Percentiles rank a stretch among this genome's conserved stretches.
Evolutionary conservation across 176 grass and related monocot species (phyloP).

Genomic region (Pharus latifolius): DNA sequence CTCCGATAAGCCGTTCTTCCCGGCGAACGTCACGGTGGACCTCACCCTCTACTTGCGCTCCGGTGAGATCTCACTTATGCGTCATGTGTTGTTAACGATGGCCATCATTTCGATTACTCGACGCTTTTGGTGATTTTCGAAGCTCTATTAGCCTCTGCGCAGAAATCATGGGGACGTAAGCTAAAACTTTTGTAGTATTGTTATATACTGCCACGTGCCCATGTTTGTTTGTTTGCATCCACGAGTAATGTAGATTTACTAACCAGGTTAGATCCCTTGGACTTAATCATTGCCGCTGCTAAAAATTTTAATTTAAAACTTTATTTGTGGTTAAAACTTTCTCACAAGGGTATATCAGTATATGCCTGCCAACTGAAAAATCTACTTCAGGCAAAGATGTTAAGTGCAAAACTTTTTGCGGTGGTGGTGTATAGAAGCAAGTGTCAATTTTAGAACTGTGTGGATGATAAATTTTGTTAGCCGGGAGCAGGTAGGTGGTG

Average conservation of each 20-base stretch:
- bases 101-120: too few relatives aligned
- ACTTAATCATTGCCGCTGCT: background rate
- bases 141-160: too few relatives aligned
- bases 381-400: background rate
- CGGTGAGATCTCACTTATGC: slow-evolving; percentile 28
- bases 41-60: slow-evolving; percentile 48
- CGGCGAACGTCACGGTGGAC: slow-evolving; percentile 51
- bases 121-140: too few relatives aligned
- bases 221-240: background rate
- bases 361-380: background rate
- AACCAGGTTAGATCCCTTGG: background rate
- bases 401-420: background rate
- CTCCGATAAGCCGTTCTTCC: slow-evolving; percentile 59
- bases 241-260: background rate
- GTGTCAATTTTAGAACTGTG: background rate
- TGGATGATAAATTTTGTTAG: background rate
- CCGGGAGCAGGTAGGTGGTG: background rate
- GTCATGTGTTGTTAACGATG: background rate
- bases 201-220: background rate
- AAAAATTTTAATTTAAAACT: background rate
- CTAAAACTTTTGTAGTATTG: background rate
- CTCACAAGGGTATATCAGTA: slow-evolving; percentile 10
- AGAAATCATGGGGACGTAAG: too few relatives aligned
- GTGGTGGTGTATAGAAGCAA: background rate
- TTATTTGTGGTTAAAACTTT: too few relatives aligned